Conservation (phyloP, 2,329 filamentous ascomycete species). For the Fusarium albosuccineum region DNA sequence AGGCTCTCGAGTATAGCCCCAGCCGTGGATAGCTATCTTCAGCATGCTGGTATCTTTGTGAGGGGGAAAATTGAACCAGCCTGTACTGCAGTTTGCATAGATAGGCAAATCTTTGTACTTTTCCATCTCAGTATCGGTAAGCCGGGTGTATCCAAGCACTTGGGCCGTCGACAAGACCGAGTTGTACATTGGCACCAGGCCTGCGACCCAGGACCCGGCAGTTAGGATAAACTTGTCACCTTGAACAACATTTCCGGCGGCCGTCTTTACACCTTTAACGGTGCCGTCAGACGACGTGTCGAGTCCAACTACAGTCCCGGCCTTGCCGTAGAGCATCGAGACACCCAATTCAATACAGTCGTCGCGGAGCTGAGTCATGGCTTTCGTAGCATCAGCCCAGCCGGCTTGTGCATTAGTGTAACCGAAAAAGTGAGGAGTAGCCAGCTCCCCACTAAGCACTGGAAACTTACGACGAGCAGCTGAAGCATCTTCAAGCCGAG, state of each 20-base stretch:
- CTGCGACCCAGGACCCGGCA: slow-evolving; percentile 29
- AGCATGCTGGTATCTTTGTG: slow-evolving; percentile 34
- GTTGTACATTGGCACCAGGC: slow-evolving; percentile 25
- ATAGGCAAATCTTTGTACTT: slow-evolving; percentile 35
- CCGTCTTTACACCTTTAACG: slow-evolving; percentile 7
- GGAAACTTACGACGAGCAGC: slow-evolving; percentile 12
- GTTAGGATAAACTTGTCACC: slow-evolving; percentile 34
- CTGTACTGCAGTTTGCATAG: slow-evolving; percentile 37
- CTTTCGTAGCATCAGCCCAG: slow-evolving; percentile 36
- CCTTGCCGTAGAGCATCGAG: slow-evolving; percentile 29
- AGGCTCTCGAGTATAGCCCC: slow-evolving; percentile 35
- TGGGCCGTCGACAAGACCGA: slow-evolving; percentile 32
- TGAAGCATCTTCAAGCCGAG: slow-evolving; percentile 2
- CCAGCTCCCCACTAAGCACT: slow-evolving; percentile 19
- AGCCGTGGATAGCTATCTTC: slow-evolving; percentile 37
- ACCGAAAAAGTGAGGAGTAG: slow-evolving; percentile 25
- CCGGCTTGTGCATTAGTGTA: slow-evolving; percentile 32
- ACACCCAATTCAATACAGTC: slow-evolving; percentile 31
- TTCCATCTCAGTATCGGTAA: slow-evolving; percentile 29
- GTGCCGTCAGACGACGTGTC: slow-evolving; percentile 6
- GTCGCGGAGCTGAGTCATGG: slow-evolving; percentile 32
- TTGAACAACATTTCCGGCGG: background rate
- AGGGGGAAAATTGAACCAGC: slow-evolving; percentile 43
- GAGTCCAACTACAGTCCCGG: slow-evolving; percentile 26
- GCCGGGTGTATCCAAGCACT: slow-evolving; percentile 30